Base-by-base conservation (phyloP, 1,284 basidiomycete species). In the Anthracocystis walkeri region DNA sequence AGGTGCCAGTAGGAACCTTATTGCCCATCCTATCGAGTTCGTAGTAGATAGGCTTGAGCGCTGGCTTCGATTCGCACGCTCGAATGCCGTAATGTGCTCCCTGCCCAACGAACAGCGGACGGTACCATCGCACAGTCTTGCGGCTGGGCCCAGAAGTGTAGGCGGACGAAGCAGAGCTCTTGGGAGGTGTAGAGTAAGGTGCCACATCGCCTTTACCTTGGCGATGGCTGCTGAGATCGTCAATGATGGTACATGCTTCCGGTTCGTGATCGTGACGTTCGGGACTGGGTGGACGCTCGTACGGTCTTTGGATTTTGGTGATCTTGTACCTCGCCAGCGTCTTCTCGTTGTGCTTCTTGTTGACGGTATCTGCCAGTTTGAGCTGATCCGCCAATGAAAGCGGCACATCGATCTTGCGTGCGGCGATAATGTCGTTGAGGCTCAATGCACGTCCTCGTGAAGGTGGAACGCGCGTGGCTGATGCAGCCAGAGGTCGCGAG, bases 261-360 rank as follows among this genome's bases (percentile, higher is more conserved):
- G 72, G 72, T 35, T 75, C 72, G 35, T 75, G 72, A 33, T 65
- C 72, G 40, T 75, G 72, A 42, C 63, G 72, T 2, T 75, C 72
- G 18, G 72, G 72, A 14, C 72, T 75, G 16, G 72, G 72, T 7
- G 72, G 72, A 18, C 72, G 54, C 53, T 75, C 72, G 57, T 69
- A 75, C 7, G 72, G 72, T 31, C 66, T 41, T 41, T 75, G 72
- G 12, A 75, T 46, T 44, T 69, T 70, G 55, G 72, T 69, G 58
- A 75, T 52, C 59, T 75, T 75, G 66, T 75, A 75, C 23, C 63
- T 54, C 18, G 72, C 66, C 35, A 75, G 46, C 10, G 58, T 75
- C 53, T 75, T 75, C 31, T 75, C 72, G 59, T 75, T 75, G 61
- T 65, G 63, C 59, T 66, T 69, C 57, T 75, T 75, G 66, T 75